Base-by-base conservation (phyloP, 1,284 basidiomycete genomes). In the Ustilago hordei region DNA sequence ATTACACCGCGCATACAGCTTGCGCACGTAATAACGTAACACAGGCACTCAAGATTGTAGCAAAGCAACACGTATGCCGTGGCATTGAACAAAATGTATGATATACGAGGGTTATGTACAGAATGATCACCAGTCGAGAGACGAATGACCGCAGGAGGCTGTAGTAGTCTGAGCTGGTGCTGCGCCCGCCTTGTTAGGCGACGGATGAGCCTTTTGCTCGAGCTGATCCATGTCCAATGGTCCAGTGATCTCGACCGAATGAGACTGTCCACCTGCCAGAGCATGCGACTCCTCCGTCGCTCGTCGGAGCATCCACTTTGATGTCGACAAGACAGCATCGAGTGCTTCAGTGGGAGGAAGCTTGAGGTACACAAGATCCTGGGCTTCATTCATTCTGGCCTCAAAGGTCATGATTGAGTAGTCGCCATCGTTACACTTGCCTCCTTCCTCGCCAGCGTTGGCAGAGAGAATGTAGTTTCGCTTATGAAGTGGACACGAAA, bases 351-450 rank as follows among this genome's bases (percentile, higher is more conserved):
- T 81, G 0, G 92, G 91, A 1, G 92, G 89, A 12, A 88, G 82
- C 39, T 90, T 87, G 3, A 92, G 81, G 19, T 89, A 86, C 13
- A 92, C 86, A 8, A 70, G 67, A 39, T 88, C 86, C 3, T 88
- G 87, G 8, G 68, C 76, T 19, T 87, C 87, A 38, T 89, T 89
- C 74, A 88, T 86, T 53, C 89, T 88, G 55, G 90, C 89, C 48
- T 92, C 90, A 73, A 93, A 93, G 0, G 91, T 87, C 72, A 92
- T 87, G 67, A 93, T 90, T 60, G 77, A 75, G 86, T 91, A 92
- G 9, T 91, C 89, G 34, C 87, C 83, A 79, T 92, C 91, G 79
- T 90, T 92, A 48, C 91, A 86, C 81, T 91, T 92, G 58, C 89
- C 88, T 2, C 91, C 91, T 4, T 88, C 88, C 11, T 88, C 87